Evolutionary conservation across 2,329 filamentous ascomycete species (phyloP), one percentile per base, ranked within the genome.

Genomic region (Xylaria sp.): DNA sequence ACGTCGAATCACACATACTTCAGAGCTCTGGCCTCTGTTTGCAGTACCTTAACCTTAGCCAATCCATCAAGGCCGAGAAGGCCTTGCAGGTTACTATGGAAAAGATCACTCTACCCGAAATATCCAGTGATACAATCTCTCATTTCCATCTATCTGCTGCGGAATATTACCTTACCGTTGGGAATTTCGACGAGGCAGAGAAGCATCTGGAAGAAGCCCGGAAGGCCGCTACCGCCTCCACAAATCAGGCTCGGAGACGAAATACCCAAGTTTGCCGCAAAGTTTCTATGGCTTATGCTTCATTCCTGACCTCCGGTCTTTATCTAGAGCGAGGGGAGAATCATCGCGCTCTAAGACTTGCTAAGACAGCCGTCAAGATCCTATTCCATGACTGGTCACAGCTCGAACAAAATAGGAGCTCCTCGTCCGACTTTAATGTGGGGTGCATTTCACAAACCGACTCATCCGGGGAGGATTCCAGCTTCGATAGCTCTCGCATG

Each of bases 141-240:
- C 80, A 80, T 18, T 91, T 91, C 78, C 87, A 94, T 72, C 81
- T 97, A 7, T 88, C 90, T 0, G 89, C 90, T 69, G 90, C 92
- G 0, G 93, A 97, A 78, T 94, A 94, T 78, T 84, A 91, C 34
- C 82, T 94, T 20, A 87, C 88, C 1, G 86, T 90, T 13, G 91
- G 91, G 10, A 89, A 90, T 59, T 81, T 88, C 18, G 85, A 90
- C 10, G 89, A 91, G 80, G 91, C 88, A 63, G 81, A 80, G 66
- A 79, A 79, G 28, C 74, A 81, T 65, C 74, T 85, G 20, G 72
- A 77, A 52, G 81, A 81, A 67, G 84, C 84, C 44, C 83, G 83
- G 54, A 73, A 81, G 71, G 69, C 78, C 70, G 77, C 81, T 71
- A 73, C 77, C 78, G 69, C 67, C 59, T 58, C 71, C 23, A 57